Evolutionary conservation across 148 eudicot genomes (phyloP).

Genomic region (Amaranthus hypochondriacus): DNA sequence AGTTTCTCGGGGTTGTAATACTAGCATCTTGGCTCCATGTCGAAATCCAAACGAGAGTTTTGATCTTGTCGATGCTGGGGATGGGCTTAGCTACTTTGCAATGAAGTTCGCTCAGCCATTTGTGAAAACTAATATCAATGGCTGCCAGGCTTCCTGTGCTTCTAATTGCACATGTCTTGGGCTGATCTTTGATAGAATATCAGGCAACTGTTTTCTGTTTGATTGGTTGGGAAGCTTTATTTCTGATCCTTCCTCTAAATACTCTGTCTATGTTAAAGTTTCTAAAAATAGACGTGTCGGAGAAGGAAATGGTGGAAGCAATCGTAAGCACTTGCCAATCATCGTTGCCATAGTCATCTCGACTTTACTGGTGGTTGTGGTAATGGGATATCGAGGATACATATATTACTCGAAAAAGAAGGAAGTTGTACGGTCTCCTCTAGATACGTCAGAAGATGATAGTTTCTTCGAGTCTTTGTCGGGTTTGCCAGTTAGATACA

Average conservation of each 20-base stretch:
- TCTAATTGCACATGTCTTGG: slow-evolving; percentile 73
- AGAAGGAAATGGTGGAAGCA: slow-evolving; percentile 19
- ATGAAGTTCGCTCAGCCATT: slow-evolving; percentile 50
- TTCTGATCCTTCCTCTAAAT: slow-evolving; percentile 34
- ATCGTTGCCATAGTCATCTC: slow-evolving; percentile 36
- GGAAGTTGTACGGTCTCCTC: slow-evolving; percentile 22
- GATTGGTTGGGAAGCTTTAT: slow-evolving; percentile 70
- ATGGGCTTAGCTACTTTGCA: slow-evolving; percentile 56
- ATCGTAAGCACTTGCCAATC: slow-evolving; percentile 27
- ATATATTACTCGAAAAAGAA: slow-evolving; percentile 33
- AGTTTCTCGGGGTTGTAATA: slow-evolving; percentile 38
- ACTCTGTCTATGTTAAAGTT: slow-evolving; percentile 54
- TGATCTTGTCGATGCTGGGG: slow-evolving; percentile 55
- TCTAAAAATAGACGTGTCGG: slow-evolving; percentile 18
- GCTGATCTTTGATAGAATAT: slow-evolving; percentile 60
- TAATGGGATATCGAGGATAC: slow-evolving; percentile 41
- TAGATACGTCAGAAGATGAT: slow-evolving; percentile 74
- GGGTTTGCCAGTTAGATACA: slow-evolving; percentile 84
- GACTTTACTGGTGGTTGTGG: slow-evolving; percentile 42
- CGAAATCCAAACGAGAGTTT: slow-evolving; percentile 10
- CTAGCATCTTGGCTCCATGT: slow-evolving; percentile 42
- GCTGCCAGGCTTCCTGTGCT: slow-evolving; percentile 62
- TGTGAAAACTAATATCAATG: slow-evolving; percentile 39
- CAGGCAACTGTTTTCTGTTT: slow-evolving; percentile 54
- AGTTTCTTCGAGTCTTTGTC: slow-evolving; percentile 61